Evolutionary conservation across 2,329 filamentous ascomycete species (phyloP), one percentile per base, ranked within the genome.

Genomic region (Albophoma yamanashiensis): DNA sequence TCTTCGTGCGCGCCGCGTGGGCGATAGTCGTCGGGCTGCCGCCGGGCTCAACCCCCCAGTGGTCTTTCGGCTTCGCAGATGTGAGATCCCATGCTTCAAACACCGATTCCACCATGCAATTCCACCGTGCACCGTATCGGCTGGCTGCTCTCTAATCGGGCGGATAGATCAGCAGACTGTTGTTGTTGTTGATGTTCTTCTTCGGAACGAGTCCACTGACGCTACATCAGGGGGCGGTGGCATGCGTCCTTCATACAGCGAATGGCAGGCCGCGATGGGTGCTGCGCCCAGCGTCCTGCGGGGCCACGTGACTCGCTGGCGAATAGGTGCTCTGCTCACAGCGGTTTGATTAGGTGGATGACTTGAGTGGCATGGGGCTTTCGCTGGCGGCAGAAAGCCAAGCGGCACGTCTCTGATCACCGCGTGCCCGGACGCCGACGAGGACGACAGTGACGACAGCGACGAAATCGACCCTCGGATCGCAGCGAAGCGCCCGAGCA

Each of bases 221-320:
- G 47, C 47, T 52, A 52, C 25, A 12, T 52, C 27, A 34, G 20
- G 50, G 50, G 50, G 31, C 7, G 12, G 27, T 2, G 20, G 47
- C 47, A 34, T 20, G 3, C 8, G 27, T 11, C 47, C 34, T 31
- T 14, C 43, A 5, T 20, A 40, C 25, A 43, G 50, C 58, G 58
- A 59, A 59, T 55, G 43, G 20, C 31, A 45, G 22, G 56, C 31
- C 42, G 6, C 38, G 52, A 43, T 34, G 22, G 15, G 52, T n/a
- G 50, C 50, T 59, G 43, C 22, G 52, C 27, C 47, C 15, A 31
- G 57, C 17, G 17, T 52, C 4, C 42, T 42, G 43, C 34, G 34
- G 45, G 53, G n/a, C 57, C 60, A 61, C 60, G 60, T 61, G 60
- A 61, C 55, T 31, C 50, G 15, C 50, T 27, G 31, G 38, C 53